Evolutionary conservation across 305 asterid genomes (phyloP), one percentile per base, ranked within the genome.

Genomic region (Vinca major): DNA sequence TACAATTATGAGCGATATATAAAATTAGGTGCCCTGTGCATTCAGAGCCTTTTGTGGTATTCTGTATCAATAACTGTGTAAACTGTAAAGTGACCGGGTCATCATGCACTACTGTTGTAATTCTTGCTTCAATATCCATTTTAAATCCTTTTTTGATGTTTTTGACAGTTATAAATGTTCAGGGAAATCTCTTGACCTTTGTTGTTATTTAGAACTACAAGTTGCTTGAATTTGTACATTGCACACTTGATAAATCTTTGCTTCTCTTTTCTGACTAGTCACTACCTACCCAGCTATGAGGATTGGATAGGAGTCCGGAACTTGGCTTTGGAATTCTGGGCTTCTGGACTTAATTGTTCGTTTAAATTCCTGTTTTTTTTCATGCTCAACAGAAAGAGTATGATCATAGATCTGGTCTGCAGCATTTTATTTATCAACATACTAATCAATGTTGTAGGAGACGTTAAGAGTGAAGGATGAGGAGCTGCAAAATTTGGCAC

Each of bases 381-480:
- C 49, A 49, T 49, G 45, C 65, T 65, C 1, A 60, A 62, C 12
- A 7, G 5, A 62, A 9, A 16, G 14, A 9, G 37, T 47, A 48
- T 16, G 21, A 10, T 67, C 50, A 51, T 17, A 14, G 49, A 17
- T 44, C 2, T 37, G 14, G 51, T 54, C 40, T 8, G 10, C 19
- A 4, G 67, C 26, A 21, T 65, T 13, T 52, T 16, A 41, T 4
- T 12, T 11, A 36, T 55, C 52, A 26, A 67, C 56, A 43, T 49
- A 73, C 69, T 20, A 54, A 10, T 62, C 11, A 52, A 72, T 77
- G 63, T 77, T 82, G 76, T 80, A 91, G 97, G 99, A 94, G 82
- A 94, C 99, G 33, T 83, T 94, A 77, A 78, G 89, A 81, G 99
- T 94, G 78, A 94, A 94, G 87, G 99, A 94, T 74, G 99, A 94